Conservation (phyloP, 2,329 filamentous ascomycete species). For the Elsinoe perseae region DNA sequence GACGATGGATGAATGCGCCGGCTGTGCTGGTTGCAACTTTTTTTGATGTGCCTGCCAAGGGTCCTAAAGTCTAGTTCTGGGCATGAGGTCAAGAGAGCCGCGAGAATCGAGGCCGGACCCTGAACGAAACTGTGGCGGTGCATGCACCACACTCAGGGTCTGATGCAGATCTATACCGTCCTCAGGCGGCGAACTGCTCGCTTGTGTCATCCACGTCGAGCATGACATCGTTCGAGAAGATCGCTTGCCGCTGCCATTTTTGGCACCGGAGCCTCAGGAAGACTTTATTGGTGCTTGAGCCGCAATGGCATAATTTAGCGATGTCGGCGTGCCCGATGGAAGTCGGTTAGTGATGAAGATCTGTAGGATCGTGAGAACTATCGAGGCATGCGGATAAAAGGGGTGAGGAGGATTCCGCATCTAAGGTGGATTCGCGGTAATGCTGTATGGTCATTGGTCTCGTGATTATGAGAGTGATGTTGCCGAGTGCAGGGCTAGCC, state of each 20-base stretch:
- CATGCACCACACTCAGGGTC: not conserved
- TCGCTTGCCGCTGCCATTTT: not conserved
- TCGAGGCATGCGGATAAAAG: not conserved
- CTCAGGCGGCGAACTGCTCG: slow-evolving; percentile 1
- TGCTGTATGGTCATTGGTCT: not conserved
- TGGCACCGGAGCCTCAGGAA: not conserved
- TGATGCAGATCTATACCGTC: not conserved
- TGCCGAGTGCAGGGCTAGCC: not conserved
- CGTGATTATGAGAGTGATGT: not conserved
- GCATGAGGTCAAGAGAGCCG: not conserved
- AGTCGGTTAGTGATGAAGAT: not conserved
- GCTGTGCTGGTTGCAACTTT: not conserved
- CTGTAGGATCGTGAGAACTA: not conserved
- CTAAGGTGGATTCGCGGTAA: not conserved
- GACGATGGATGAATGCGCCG: not conserved
- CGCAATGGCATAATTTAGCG: not conserved
- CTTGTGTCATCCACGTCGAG: not conserved
- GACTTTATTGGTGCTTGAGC: not conserved
- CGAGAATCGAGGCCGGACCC: not conserved
- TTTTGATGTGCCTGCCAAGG: not conserved
- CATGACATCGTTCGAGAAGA: slow-evolving; percentile 6
- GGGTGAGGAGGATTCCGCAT: not conserved
- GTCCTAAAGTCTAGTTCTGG: not conserved
- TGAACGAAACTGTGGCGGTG: not conserved
- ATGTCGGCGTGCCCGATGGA: not conserved